These are phyloP conservation scores for Boletus pseudo-olivaceus DNA, from an alignment of 768 basidiomycete genomes.

Conservation along the genomic window DNA sequence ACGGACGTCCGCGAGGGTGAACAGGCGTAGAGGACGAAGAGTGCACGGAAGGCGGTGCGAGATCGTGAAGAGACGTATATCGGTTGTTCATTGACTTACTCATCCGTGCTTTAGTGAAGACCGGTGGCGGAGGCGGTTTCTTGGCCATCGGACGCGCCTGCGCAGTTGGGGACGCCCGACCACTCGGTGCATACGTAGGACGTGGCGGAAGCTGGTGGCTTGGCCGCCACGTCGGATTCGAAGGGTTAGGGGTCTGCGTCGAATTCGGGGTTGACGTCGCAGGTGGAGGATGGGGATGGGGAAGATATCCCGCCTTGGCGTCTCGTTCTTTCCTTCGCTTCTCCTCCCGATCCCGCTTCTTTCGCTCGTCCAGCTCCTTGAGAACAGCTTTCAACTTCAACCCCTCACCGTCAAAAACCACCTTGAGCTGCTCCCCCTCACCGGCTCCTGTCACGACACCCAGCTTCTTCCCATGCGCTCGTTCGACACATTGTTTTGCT, in stretches of 20 bases:
- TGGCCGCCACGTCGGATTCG: conserved; percentile 20
- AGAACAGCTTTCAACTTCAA: conserved; percentile 58
- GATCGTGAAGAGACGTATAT: conserved; percentile 19
- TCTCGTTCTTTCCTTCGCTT: conserved; percentile 43
- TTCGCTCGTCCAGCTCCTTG: conserved; percentile 55
- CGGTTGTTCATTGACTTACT: conserved; percentile 25
- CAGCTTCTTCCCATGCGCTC: conserved; percentile 62
- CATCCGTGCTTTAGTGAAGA: conserved; percentile 26
- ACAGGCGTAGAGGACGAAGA: conserved; percentile 38
- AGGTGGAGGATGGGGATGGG: conserved; percentile 9
- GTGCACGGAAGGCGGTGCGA: conserved; percentile 14
- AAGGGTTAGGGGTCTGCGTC: conserved; percentile 22
- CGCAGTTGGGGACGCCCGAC: conserved; percentile 26
- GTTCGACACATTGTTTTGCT: conserved; percentile 62
- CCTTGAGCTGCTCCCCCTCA: conserved; percentile 62
- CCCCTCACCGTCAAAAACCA: conserved; percentile 79
- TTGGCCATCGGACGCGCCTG: conserved; percentile 29
- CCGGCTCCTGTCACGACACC: conserved; percentile 41
- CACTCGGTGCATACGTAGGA: conserved; percentile 22
- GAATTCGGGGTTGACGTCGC: conserved; percentile 28
- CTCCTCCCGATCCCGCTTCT: conserved; percentile 45
- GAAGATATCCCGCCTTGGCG: conserved; percentile 15
- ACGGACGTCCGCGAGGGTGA: conserved; percentile 28
- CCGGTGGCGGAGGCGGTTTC: conserved; percentile 20
- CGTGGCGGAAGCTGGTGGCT: conserved; percentile 31